phyloP scores from a whole-genome alignment of 75 land plant species.

The Ceratopteris richardii region DNA sequence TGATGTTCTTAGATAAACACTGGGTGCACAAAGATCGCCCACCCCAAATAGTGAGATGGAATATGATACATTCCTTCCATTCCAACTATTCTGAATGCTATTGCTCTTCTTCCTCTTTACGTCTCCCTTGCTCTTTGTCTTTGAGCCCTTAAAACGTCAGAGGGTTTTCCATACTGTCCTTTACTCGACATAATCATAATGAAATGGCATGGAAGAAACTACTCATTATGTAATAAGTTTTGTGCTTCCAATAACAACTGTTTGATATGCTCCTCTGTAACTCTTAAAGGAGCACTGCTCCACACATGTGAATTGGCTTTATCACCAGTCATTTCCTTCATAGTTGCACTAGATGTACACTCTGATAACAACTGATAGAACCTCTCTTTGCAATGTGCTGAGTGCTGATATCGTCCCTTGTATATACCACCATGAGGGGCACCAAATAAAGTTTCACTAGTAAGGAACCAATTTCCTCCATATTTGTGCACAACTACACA shows the following conservation, averaged over 20 bases:
- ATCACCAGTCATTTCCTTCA: slow-evolving; percentile 40
- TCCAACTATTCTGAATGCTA: too few relatives aligned
- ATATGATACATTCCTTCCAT: too few relatives aligned
- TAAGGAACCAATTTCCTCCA: slow-evolving; percentile 78
- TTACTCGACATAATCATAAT: slow-evolving; percentile 36
- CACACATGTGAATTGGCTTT: slow-evolving; percentile 41
- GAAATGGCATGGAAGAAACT: slow-evolving; percentile 80
- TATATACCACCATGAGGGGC: slow-evolving; percentile 70
- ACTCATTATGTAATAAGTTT: slow-evolving; percentile 64
- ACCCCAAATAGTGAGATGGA: too few relatives aligned
- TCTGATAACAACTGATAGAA: slow-evolving; percentile 74
- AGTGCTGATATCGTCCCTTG: slow-evolving; percentile 84
- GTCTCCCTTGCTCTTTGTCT: too few relatives aligned
- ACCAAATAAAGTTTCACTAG: slow-evolving; percentile 71
- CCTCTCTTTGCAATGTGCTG: slow-evolving; percentile 86
- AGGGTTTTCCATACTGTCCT: not conserved
- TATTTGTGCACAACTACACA: slow-evolving; percentile 95
- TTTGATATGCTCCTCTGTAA: slow-evolving; percentile 90
- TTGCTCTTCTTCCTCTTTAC: too few relatives aligned
- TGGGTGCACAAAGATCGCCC: too few relatives aligned
- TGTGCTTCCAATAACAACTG: slow-evolving; percentile 49
- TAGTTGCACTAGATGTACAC: slow-evolving; percentile 36
- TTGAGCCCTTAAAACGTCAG: not conserved
- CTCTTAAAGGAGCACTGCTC: slow-evolving; percentile 64
- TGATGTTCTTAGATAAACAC: too few relatives aligned